These are phyloP conservation scores for Lactifluus pinguis DNA, from an alignment of 768 basidiomycete species.

Conservation along the genomic window DNA sequence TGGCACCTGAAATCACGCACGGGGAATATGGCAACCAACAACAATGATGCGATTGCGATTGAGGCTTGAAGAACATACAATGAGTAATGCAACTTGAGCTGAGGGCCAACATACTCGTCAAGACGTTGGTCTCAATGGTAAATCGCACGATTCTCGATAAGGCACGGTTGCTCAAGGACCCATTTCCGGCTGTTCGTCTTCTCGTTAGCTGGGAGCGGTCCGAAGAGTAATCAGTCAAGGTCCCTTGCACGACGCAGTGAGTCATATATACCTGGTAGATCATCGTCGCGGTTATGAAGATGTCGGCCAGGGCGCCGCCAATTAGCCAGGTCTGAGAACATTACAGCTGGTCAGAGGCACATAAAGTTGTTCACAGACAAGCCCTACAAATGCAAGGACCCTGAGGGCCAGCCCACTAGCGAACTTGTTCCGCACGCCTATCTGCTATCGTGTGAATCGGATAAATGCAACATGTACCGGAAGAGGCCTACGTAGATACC, in stretches of 20 bases:
- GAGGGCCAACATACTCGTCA: background rate
- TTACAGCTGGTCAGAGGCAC: background rate
- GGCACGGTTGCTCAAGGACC: background rate
- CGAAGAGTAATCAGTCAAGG: background rate
- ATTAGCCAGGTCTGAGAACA: background rate
- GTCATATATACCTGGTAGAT: background rate
- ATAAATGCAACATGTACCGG: no score
- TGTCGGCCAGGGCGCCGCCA: background rate
- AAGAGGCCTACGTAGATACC: background rate
- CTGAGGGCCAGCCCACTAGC: background rate
- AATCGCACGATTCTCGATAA: constrained; percentile 1
- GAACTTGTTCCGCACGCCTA: background rate
- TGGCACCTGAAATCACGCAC: background rate
- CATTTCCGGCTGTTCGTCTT: background rate
- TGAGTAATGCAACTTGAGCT: background rate
- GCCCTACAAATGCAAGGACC: background rate
- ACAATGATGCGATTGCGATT: background rate
- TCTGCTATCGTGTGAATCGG: background rate
- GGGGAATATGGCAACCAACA: background rate
- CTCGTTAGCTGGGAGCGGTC: background rate
- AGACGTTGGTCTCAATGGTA: constrained; percentile 2
- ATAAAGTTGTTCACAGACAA: background rate
- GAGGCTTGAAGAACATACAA: background rate
- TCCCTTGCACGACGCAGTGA: background rate
- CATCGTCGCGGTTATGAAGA: background rate